A percentile compares a stretch with the other conserved stretches of the same genome.
phyloP scores from a whole-genome alignment of 805 yeast genomes.

The Jamesozyma spencerorum region DNA sequence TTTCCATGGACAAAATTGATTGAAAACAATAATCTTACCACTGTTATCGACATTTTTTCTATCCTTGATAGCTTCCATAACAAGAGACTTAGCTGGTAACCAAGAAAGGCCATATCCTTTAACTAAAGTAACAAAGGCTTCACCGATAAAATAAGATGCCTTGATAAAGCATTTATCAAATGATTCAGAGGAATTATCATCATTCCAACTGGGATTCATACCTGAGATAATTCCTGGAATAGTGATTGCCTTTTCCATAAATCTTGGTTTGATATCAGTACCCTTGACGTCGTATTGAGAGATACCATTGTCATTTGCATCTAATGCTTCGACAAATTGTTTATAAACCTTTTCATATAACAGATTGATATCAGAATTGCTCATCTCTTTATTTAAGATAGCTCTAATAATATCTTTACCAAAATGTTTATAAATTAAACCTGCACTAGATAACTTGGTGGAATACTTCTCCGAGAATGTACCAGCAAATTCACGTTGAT shows the following conservation, averaged over 20 bases:
- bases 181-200: constrained; percentile 52
- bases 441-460: constrained; percentile 90
- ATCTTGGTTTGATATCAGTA: constrained; percentile 43
- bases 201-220: constrained; percentile 82
- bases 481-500: constrained; percentile 83
- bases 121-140: constrained; percentile 58
- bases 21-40: constrained; percentile 67
- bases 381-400: constrained; percentile 33
- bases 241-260: constrained; percentile 63
- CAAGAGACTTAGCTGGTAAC: constrained; percentile 81
- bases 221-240: constrained; percentile 70
- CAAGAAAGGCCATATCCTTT: constrained; percentile 72
- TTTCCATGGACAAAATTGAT: constrained; percentile 88
- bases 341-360: constrained; percentile 72
- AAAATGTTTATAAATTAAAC: constrained; percentile 79
- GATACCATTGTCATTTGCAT: constrained; percentile 94
- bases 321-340: constrained; percentile 83
- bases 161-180: constrained; percentile 54
- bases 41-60: constrained; percentile 53
- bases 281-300: constrained; percentile 46
- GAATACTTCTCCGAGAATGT: constrained; percentile 52
- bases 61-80: constrained; percentile 52
- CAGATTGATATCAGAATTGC: constrained; percentile 41
- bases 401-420: constrained; percentile 58
- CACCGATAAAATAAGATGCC: constrained; percentile 80